Evolutionary conservation across 257 asterid species (phyloP).

Genomic region (Asclepias syriaca): DNA sequence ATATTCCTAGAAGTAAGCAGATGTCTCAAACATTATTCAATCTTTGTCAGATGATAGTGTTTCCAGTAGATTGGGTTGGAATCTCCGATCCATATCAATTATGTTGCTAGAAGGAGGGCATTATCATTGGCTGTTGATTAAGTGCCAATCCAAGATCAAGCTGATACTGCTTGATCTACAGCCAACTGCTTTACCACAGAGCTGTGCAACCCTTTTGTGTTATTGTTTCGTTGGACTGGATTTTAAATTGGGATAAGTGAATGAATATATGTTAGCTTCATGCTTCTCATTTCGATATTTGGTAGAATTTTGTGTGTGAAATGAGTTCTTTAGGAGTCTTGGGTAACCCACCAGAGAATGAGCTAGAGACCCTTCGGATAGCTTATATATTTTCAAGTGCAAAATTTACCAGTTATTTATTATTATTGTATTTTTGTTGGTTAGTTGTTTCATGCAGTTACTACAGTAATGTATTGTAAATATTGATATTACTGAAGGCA

Average conservation of each 20-base stretch:
- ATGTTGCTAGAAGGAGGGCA: not conserved
- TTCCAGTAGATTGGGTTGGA: not conserved
- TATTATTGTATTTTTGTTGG: not conserved
- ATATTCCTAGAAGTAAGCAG: not conserved
- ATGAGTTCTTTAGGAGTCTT: not conserved
- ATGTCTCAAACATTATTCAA: not conserved
- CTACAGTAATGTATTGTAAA: not conserved
- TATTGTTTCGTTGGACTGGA: not conserved
- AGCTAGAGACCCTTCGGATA: not conserved
- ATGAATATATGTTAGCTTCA: not conserved
- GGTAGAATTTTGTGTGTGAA: not conserved
- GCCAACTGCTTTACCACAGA: not conserved
- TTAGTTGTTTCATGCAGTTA: not conserved
- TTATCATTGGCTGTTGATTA: not conserved
- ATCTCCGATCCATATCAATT: not conserved
- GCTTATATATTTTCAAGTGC: not conserved
- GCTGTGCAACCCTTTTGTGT: not conserved
- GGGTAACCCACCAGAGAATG: not conserved
- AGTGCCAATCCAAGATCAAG: not conserved
- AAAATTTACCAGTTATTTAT: not conserved
- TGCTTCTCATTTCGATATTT: not conserved
- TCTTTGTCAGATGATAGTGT: not conserved
- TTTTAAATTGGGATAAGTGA: not conserved
- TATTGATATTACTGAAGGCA: slow-evolving; percentile 6
- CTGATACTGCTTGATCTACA: not conserved